Percentiles rank a stretch among this genome's conserved stretches.
Evolutionary conservation across 2,329 filamentous ascomycete genomes (phyloP).

Genomic region (Aspergillus sp.): DNA sequence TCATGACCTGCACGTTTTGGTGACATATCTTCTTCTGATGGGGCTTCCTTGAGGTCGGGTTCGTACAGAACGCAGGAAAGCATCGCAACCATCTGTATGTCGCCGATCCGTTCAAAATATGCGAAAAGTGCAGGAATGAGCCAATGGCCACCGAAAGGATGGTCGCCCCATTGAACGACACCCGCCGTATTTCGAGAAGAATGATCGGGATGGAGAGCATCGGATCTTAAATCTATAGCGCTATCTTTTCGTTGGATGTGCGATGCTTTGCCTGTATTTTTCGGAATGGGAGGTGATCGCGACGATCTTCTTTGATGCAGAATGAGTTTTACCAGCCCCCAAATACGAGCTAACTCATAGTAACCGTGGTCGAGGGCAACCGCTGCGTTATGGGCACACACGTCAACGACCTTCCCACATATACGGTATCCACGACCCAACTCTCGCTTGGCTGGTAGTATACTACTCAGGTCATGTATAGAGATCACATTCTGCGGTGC

Average conservation of each 20-base stretch:
- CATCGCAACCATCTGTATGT: conserved; percentile 67
- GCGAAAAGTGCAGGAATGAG: conserved; percentile 58
- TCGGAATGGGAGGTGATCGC: conserved; percentile 60
- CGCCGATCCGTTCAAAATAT: conserved; percentile 60
- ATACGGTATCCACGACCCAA: conserved; percentile 80
- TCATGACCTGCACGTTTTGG: conserved; percentile 45
- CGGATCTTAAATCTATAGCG: conserved; percentile 32
- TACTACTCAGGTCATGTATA: conserved; percentile 67
- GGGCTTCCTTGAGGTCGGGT: conserved; percentile 43
- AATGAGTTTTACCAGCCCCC: conserved; percentile 77
- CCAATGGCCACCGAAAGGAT: conserved; percentile 57
- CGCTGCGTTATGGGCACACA: conserved; percentile 80
- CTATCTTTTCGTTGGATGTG: conserved; percentile 41
- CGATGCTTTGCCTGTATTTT: conserved; percentile 64
- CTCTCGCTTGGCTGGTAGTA: conserved; percentile 75
- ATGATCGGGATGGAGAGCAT: conserved; percentile 33
- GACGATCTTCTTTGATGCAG: conserved; percentile 75
- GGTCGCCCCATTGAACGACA: conserved; percentile 57
- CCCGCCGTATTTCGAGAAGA: conserved; percentile 38
- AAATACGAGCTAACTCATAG: conserved; percentile 74
- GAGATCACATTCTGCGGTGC: conserved; percentile 68
- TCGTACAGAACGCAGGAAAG: conserved; percentile 60
- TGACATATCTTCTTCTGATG: conserved; percentile 23
- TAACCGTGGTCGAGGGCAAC: conserved; percentile 72
- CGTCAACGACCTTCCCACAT: conserved; percentile 75